Conservation (phyloP, 108 stramenopile species). For the Asterionellopsis glacialis region DNA sequence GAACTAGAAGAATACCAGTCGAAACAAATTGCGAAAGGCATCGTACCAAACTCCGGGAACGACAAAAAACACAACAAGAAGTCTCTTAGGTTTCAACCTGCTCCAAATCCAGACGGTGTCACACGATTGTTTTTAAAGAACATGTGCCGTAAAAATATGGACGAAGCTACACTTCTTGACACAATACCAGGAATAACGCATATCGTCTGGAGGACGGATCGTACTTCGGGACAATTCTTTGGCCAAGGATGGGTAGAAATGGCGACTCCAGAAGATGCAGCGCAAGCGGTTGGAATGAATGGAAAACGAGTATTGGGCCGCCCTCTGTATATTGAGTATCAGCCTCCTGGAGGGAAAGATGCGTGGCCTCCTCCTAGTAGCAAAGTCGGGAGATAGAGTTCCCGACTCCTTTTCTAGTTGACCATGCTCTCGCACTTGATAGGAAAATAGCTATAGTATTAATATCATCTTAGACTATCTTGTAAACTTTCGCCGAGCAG, state of each 20-base stretch:
- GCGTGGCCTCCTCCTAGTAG: slow-evolving; percentile 68
- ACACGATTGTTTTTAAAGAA: slow-evolving; percentile 55
- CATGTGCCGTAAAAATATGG: slow-evolving; percentile 50
- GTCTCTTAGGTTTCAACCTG: not conserved
- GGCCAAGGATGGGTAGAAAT: slow-evolving; percentile 67
- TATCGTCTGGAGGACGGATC: slow-evolving; percentile 32
- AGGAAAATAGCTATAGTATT: not conserved
- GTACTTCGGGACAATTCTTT: slow-evolving; percentile 29
- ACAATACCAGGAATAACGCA: slow-evolving; percentile 52
- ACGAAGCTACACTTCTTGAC: slow-evolving; percentile 27
- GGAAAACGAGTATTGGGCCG: slow-evolving; percentile 42
- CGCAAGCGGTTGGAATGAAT: slow-evolving; percentile 37
- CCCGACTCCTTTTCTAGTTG: no score
- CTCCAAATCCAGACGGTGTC: slow-evolving; percentile 45
- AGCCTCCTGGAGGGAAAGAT: slow-evolving; percentile 51
- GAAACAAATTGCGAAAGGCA: slow-evolving; percentile 32
- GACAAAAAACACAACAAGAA: no score
- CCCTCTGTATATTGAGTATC: slow-evolving; percentile 40
- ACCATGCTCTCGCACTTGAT: no score
- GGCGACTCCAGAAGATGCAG: slow-evolving; percentile 59
- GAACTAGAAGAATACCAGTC: slow-evolving; percentile 50
- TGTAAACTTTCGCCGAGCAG: slow-evolving; percentile 79
- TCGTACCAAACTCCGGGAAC: slow-evolving; percentile 8
- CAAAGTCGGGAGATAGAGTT: not conserved
- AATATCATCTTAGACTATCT: slow-evolving; percentile 60